These are phyloP conservation scores for Komagataella ulmi DNA, from an alignment of 805 yeast genomes.

Conservation along the genomic window DNA sequence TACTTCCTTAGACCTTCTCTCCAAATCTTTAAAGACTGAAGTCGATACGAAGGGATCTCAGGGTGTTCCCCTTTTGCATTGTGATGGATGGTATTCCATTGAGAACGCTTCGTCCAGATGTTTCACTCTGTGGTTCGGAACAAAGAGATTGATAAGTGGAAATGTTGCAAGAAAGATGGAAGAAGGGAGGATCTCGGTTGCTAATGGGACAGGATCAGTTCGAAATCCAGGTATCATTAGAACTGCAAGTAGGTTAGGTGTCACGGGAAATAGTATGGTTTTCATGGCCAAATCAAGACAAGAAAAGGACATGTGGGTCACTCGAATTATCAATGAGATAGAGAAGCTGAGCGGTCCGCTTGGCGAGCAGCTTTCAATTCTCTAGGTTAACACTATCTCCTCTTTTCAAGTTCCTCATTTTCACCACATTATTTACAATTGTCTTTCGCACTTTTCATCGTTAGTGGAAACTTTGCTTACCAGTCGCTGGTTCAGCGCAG, in stretches of 20 bases:
- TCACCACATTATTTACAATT: not conserved
- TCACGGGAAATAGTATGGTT: constrained; percentile 53
- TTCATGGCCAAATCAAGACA: constrained; percentile 74
- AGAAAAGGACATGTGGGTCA: constrained; percentile 78
- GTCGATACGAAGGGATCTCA: constrained; percentile 37
- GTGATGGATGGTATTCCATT: constrained; percentile 74
- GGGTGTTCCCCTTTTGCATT: constrained; percentile 56
- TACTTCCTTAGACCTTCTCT: constrained; percentile 44
- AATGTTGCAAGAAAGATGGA: constrained; percentile 5
- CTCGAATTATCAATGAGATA: constrained; percentile 26
- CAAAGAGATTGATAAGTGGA: constrained; percentile 30
- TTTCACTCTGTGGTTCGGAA: constrained; percentile 78
- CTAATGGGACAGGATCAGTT: constrained; percentile 4
- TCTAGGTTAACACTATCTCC: not conserved
- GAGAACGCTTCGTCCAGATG: constrained; percentile 69
- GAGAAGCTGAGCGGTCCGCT: constrained; percentile 19
- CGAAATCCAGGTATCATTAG: constrained; percentile 20
- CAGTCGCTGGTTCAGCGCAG: not conserved
- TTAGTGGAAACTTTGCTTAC: not conserved
- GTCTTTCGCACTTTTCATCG: not conserved
- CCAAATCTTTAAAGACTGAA: constrained; percentile 25
- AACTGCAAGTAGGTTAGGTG: constrained; percentile 42
- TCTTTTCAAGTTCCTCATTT: not conserved
- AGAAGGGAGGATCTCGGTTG: constrained; percentile 1
- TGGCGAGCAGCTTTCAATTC: constrained; percentile 5